Percentiles rank a stretch among this genome's conserved stretches.
Evolutionary conservation across 352 stramenopile genomes (phyloP).

Genomic region (Pythium vanterpoolii): DNA sequence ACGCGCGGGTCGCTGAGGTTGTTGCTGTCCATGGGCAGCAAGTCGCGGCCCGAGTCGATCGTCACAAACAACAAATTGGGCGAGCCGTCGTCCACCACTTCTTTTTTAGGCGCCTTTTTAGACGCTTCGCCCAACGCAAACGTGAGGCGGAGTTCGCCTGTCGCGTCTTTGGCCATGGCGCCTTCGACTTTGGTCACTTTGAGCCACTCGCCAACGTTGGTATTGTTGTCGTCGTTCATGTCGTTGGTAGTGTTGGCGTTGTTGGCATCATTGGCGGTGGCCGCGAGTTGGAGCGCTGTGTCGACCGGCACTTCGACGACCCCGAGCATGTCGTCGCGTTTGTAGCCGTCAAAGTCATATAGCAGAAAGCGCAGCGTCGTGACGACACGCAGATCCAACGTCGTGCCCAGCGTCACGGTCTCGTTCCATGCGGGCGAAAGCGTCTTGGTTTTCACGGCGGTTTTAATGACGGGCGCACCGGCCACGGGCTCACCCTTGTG

Average conservation of each 20-base stretch:
- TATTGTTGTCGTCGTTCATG: background rate
- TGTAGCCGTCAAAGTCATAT: constrained; percentile 57
- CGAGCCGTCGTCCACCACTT: constrained; percentile 7
- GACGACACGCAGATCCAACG: constrained; percentile 55
- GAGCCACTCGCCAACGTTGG: constrained; percentile 37
- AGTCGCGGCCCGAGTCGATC: constrained; percentile 65
- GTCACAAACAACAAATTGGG: constrained; percentile 71
- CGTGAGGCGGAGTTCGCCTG: constrained; percentile 48
- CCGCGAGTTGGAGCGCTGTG: constrained; percentile 28
- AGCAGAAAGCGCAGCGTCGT: constrained; percentile 60
- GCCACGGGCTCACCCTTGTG: constrained; percentile 37
- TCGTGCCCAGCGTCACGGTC: constrained; percentile 40
- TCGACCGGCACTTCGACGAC: constrained; percentile 68
- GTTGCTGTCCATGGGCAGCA: constrained; percentile 80
- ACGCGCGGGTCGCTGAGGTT: constrained; percentile 85
- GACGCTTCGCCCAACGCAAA: constrained; percentile 24
- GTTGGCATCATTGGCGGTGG: too few relatives aligned
- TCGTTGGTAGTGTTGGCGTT: background rate
- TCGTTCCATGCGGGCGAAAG: constrained; percentile 52
- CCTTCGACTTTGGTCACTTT: constrained; percentile 38
- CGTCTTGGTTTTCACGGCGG: constrained; percentile 50
- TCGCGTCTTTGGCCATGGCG: constrained; percentile 51
- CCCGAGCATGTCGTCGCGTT: constrained; percentile 59
- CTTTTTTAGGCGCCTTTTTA: background rate
- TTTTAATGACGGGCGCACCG: constrained; percentile 40